Evolutionary conservation across 2,329 filamentous ascomycete genomes (phyloP).

Genomic region (Venturia asperata): DNA sequence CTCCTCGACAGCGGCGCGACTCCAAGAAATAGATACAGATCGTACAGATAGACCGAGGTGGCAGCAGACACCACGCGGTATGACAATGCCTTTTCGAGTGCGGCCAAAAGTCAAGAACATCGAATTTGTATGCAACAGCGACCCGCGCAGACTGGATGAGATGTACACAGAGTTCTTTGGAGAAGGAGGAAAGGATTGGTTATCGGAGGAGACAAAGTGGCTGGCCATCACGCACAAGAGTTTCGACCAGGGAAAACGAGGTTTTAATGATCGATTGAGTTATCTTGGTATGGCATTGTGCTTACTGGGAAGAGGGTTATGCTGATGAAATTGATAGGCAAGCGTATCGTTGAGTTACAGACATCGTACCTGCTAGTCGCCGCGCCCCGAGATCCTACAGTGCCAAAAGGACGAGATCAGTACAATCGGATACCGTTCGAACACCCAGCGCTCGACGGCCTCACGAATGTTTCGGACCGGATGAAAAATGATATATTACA

Average conservation of each 20-base stretch:
- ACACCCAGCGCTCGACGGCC: slow-evolving; percentile 62
- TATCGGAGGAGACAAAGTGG: slow-evolving; percentile 94
- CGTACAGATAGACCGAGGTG: slow-evolving; percentile 39
- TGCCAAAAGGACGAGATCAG: slow-evolving; percentile 26
- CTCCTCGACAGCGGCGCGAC: slow-evolving; percentile 1
- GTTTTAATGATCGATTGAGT: slow-evolving; percentile 90
- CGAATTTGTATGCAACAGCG: slow-evolving; percentile 65
- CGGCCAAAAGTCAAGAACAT: slow-evolving; percentile 50
- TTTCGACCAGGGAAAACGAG: slow-evolving; percentile 89
- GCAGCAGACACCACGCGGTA: slow-evolving; percentile 42
- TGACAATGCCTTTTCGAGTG: slow-evolving; percentile 47
- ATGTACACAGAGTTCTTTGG: slow-evolving; percentile 75
- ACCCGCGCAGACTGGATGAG: slow-evolving; percentile 65
- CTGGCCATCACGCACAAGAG: slow-evolving; percentile 95
- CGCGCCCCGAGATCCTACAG: slow-evolving; percentile 29
- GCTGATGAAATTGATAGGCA: slow-evolving; percentile 39
- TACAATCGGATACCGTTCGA: slow-evolving; percentile 57
- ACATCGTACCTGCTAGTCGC: slow-evolving; percentile 55
- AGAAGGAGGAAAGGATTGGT: slow-evolving; percentile 59
- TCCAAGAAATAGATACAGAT: slow-evolving; percentile 27
- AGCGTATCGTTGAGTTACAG: slow-evolving; percentile 58
- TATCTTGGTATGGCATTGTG: slow-evolving; percentile 60
- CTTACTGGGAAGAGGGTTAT: slow-evolving; percentile 22
- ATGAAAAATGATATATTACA: slow-evolving; percentile 57
- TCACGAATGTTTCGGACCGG: slow-evolving; percentile 61